These are phyloP conservation scores for Wolfiporia cocos DNA, from an alignment of 1,284 basidiomycete genomes.

Conservation along the genomic window DNA sequence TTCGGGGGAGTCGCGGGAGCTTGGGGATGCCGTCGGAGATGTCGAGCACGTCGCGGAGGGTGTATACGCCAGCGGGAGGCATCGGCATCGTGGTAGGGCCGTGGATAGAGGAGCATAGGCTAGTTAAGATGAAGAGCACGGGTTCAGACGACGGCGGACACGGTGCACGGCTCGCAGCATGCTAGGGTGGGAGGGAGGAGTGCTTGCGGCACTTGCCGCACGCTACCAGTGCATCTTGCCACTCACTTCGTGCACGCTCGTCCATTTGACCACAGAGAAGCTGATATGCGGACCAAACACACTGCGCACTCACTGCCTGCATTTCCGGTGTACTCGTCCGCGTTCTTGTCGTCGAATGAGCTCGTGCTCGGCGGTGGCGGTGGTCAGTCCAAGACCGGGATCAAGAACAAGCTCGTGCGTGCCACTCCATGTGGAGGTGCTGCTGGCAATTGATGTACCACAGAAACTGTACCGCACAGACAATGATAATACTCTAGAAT, in stretches of 20 bases:
- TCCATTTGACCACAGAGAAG: background rate
- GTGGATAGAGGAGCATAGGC: too few relatives aligned
- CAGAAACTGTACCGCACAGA: slow-evolving; percentile 73
- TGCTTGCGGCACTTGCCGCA: too few relatives aligned
- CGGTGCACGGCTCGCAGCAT: too few relatives aligned
- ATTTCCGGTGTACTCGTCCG: slow-evolving; percentile 85
- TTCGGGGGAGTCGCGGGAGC: slow-evolving; percentile 37
- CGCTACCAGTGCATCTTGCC: too few relatives aligned
- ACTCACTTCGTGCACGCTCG: background rate
- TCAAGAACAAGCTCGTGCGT: slow-evolving; percentile 85
- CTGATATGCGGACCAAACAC: slow-evolving; percentile 71
- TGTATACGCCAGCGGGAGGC: slow-evolving; percentile 7
- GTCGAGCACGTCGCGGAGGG: slow-evolving; percentile 19
- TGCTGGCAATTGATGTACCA: too few relatives aligned
- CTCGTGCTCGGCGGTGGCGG: slow-evolving; percentile 90
- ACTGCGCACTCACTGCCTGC: slow-evolving; percentile 66
- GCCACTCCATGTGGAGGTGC: background rate
- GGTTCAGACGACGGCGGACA: background rate
- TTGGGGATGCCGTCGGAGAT: slow-evolving; percentile 25
- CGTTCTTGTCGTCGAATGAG: slow-evolving; percentile 71
- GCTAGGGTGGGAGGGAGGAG: too few relatives aligned
- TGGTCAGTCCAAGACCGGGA: slow-evolving; percentile 73
- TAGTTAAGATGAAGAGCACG: slow-evolving; percentile 1
- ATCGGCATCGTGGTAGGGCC: slow-evolving; percentile 15
- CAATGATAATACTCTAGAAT: slow-evolving; percentile 50